These are phyloP conservation scores for Penicillium thymicola DNA, from an alignment of 2,329 filamentous ascomycete genomes.

Conservation along the genomic window DNA sequence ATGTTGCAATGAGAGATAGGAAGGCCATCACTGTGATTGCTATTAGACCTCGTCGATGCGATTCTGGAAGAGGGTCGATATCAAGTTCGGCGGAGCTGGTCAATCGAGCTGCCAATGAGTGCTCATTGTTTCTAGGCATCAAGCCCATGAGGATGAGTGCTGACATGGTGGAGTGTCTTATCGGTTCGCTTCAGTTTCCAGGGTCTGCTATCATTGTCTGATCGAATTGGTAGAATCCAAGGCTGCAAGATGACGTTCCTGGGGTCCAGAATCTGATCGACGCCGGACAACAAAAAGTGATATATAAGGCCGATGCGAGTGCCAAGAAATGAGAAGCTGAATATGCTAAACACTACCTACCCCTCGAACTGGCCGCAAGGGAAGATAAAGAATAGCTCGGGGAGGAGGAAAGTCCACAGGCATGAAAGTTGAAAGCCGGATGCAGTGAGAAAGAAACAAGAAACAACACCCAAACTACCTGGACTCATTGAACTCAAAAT, in stretches of 20 bases:
- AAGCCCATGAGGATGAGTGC: slow-evolving; percentile 14
- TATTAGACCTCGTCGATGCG: slow-evolving; percentile 44
- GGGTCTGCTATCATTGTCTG: not conserved
- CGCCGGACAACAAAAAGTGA: not conserved
- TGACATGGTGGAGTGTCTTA: slow-evolving; percentile 9
- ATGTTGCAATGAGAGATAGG: slow-evolving; percentile 47
- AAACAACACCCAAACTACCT: not conserved
- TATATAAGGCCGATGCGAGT: not conserved
- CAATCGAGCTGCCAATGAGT: slow-evolving; percentile 23
- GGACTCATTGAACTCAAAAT: slow-evolving; percentile 2
- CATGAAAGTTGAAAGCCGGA: not conserved
- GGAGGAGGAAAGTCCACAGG: not conserved
- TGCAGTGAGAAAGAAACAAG: not conserved
- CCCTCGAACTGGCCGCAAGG: not conserved
- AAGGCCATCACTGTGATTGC: slow-evolving; percentile 47
- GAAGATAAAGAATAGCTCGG: not conserved
- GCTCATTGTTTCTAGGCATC: slow-evolving; percentile 13
- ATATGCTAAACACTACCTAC: not conserved
- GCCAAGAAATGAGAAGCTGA: not conserved
- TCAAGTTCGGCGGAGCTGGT: slow-evolving; percentile 16
- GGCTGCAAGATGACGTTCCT: not conserved
- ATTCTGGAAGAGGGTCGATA: slow-evolving; percentile 35
- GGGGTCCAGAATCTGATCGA: not conserved
- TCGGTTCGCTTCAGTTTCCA: not conserved
- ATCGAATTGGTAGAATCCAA: not conserved